Evolutionary conservation across 192 early-diverging fungal genomes (phyloP).

Genomic region (Coemansia sp.): DNA sequence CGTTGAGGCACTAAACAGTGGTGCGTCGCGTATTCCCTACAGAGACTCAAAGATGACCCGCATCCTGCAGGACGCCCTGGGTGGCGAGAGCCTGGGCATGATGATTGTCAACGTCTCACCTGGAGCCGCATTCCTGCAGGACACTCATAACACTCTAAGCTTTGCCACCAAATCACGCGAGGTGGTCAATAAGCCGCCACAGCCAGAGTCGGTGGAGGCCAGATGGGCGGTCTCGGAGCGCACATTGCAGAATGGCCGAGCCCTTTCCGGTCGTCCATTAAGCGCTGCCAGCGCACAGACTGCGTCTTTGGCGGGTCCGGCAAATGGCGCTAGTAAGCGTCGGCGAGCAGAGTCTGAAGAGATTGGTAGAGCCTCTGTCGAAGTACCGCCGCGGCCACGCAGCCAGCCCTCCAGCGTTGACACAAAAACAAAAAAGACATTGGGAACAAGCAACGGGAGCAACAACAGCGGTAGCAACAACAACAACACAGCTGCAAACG

Average conservation of each 20-base stretch:
- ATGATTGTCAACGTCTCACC: constrained; percentile 69
- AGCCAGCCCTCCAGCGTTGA: too few relatives aligned
- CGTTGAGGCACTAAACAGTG: constrained; percentile 60
- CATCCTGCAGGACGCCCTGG: constrained; percentile 62
- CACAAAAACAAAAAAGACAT: too few relatives aligned
- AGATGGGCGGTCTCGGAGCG: constrained; percentile 30
- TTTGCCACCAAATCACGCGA: constrained; percentile 61
- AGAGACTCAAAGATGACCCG: constrained; percentile 69
- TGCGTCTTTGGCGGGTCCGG: not conserved
- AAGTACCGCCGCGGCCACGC: constrained; percentile 6
- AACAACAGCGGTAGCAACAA: constrained; percentile 11
- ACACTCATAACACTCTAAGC: constrained; percentile 60
- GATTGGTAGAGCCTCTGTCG: not conserved
- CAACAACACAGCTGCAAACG: constrained; percentile 21
- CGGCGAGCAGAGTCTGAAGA: constrained; percentile 13
- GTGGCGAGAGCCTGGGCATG: constrained; percentile 58
- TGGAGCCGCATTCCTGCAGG: constrained; percentile 45
- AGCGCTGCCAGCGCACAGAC: constrained; percentile 9
- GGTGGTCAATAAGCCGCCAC: constrained; percentile 58
- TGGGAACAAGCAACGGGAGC: too few relatives aligned
- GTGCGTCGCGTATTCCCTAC: constrained; percentile 55
- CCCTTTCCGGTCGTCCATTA: constrained; percentile 6
- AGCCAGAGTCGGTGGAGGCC: constrained; percentile 43
- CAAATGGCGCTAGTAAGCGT: constrained; percentile 19
- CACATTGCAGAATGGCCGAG: constrained; percentile 37